Conservation (phyloP, 306 rosid genomes). For the Senna tora region DNA sequence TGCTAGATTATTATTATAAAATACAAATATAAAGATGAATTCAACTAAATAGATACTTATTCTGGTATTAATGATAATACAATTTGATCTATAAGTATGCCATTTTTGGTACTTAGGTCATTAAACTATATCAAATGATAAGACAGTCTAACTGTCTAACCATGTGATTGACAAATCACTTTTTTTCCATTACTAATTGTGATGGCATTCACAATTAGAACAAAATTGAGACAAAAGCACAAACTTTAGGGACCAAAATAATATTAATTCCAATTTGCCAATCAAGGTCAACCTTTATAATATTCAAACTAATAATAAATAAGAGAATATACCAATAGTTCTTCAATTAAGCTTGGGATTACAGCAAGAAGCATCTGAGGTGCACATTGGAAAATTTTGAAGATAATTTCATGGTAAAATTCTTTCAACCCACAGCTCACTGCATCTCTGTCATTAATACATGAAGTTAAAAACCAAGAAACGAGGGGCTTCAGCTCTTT, state of each 20-base stretch:
- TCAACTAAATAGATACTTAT: too few species aligned
- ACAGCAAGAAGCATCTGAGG: constrained; percentile 83
- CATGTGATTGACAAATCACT: too few species aligned
- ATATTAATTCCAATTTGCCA: constrained; percentile 19
- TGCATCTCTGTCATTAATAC: constrained; percentile 74
- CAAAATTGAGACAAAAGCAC: too few species aligned
- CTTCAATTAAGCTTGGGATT: constrained; percentile 76
- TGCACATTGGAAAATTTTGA: constrained; percentile 66
- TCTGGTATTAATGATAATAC: too few species aligned
- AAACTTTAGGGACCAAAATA: not conserved
- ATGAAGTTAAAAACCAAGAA: constrained; percentile 73
- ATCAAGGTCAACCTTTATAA: constrained; percentile 14
- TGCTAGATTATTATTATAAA: too few species aligned
- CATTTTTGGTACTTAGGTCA: too few species aligned
- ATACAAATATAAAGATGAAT: too few species aligned
- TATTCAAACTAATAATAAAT: constrained; percentile 10
- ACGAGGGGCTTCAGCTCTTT: constrained; percentile 68
- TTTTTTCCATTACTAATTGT: too few species aligned
- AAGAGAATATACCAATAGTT: constrained; percentile 62
- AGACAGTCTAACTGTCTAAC: too few species aligned
- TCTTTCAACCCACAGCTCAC: constrained; percentile 68
- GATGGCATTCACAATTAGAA: too few species aligned
- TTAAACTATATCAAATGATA: too few species aligned
- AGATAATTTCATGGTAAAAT: constrained; percentile 79
- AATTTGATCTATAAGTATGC: too few species aligned